Evolutionary conservation across 169 alveolate genomes (phyloP).

Genomic region (Eimeria sp.): DNA sequence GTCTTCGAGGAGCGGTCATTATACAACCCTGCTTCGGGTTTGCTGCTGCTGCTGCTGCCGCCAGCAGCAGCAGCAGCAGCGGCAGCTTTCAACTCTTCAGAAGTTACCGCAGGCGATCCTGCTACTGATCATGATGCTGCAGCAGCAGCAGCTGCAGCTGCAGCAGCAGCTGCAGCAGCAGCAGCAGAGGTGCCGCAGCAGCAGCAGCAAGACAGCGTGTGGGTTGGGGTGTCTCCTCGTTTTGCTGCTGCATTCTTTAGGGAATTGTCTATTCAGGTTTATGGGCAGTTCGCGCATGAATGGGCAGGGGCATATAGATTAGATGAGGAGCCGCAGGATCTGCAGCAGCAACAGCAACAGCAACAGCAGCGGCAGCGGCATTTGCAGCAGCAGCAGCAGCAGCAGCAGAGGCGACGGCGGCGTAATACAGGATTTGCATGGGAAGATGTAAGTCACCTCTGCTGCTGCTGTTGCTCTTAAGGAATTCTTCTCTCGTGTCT

Average conservation of each 20-base stretch:
- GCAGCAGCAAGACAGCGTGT: not conserved
- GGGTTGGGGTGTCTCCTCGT: not conserved
- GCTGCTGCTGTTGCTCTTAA: not conserved
- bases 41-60: slow-evolving; percentile 60
- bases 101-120: not conserved
- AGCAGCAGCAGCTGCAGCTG: not conserved
- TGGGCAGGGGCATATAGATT: slow-evolving; percentile 41
- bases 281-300: slow-evolving; percentile 34
- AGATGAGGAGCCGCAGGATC: slow-evolving; percentile 46
- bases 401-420: not conserved
- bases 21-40: slow-evolving; percentile 19
- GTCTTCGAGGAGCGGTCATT: not conserved
- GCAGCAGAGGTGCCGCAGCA: not conserved
- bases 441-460: not conserved
- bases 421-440: not conserved
- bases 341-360: not conserved
- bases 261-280: not conserved
- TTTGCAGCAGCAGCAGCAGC: too few relatives aligned
- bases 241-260: not conserved
- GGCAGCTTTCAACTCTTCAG: not conserved
- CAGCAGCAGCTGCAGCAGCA: not conserved
- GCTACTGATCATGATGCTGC: not conserved
- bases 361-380: slow-evolving; percentile 16
- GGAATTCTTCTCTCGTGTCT: too few relatives aligned
- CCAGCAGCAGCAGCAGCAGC: slow-evolving; percentile 31